Evolutionary conservation across 331 rosid species (phyloP).

Genomic region (Spiraea crenata): DNA sequence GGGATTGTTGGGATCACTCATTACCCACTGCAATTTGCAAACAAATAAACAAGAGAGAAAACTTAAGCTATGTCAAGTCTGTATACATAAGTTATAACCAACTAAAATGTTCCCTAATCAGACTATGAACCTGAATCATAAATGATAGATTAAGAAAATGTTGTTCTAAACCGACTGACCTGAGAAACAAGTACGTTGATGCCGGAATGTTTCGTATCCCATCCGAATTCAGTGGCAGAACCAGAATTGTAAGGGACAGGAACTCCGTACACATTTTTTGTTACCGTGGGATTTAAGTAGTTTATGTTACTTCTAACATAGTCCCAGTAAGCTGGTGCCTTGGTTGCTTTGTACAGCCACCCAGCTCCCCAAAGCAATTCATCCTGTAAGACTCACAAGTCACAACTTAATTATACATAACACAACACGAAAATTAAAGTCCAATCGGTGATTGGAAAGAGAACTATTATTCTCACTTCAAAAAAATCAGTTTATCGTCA

Average conservation of each 20-base stretch:
- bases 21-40: conserved; percentile 30
- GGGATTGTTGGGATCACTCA: conserved; percentile 18
- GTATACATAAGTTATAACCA: background rate
- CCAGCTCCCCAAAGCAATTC: conserved; percentile 71
- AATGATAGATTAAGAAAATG: background rate
- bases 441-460: no score
- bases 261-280: background rate
- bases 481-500: no score
- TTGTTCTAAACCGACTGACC: conserved; percentile 22
- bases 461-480: no score
- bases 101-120: background rate
- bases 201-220: conserved; percentile 69
- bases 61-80: no score
- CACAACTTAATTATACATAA: background rate
- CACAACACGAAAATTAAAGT: no score
- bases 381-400: conserved; percentile 30
- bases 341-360: conserved; percentile 59
- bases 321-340: conserved; percentile 31
- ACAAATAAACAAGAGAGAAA: background rate
- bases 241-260: background rate
- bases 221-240: conserved; percentile 52
- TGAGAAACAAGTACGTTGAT: conserved; percentile 50
- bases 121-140: no score
- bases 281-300: conserved; percentile 9
- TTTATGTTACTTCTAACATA: conserved; percentile 37